phyloP scores from a whole-genome alignment of 2,329 filamentous ascomycete species.

The Colletotrichum liaoningense region DNA sequence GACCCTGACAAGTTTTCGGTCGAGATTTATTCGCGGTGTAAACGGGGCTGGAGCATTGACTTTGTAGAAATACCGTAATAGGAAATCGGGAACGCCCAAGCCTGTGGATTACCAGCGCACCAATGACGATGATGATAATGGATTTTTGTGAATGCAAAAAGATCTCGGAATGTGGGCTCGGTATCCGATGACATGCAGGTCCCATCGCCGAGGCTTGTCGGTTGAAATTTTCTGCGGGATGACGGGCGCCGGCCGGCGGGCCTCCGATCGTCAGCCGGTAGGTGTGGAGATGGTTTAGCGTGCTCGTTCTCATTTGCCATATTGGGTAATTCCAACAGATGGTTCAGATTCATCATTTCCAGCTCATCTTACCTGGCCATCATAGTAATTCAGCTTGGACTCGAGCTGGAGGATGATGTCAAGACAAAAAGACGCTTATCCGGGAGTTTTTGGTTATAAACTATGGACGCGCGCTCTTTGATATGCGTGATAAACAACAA shows the following conservation, averaged over 20 bases:
- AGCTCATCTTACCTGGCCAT: background rate
- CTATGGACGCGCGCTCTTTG: no score
- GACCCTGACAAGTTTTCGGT: slow-evolving; percentile 19
- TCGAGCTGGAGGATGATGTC: background rate
- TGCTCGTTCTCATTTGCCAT: background rate
- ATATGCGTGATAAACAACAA: no score
- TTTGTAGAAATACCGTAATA: slow-evolving; percentile 25
- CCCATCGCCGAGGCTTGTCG: background rate
- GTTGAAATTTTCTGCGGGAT: background rate
- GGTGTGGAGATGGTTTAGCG: background rate
- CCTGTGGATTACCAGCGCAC: background rate
- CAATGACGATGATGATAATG: no score
- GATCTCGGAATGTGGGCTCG: background rate
- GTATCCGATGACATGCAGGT: background rate
- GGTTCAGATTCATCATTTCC: background rate
- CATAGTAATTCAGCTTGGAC: no score
- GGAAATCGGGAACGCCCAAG: background rate
- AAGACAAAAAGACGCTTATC: background rate
- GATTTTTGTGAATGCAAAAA: background rate
- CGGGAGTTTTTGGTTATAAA: no score
- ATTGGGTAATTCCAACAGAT: background rate
- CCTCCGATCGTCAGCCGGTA: background rate
- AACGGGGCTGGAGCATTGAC: slow-evolving; percentile 24
- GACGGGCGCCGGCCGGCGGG: no score
- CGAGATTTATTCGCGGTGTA: slow-evolving; percentile 19